phyloP scores from a whole-genome alignment of 805 yeast species.

The Wickerhamiella sergipiensis region DNA sequence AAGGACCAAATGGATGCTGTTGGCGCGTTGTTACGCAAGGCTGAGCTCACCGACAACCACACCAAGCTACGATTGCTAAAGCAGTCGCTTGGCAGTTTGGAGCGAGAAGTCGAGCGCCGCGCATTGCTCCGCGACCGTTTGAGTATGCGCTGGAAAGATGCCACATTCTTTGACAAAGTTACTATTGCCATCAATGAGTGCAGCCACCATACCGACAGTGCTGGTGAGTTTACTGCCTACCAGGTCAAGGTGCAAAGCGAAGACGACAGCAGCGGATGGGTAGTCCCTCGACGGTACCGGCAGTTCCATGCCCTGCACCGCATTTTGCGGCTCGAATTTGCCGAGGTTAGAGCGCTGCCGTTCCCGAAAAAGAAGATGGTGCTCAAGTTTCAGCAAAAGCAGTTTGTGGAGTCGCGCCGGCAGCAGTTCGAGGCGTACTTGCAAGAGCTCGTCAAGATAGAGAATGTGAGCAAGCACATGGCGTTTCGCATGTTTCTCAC shows the following conservation, averaged over 20 bases:
- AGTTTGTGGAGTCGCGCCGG: conserved; percentile 52
- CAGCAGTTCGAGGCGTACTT: conserved; percentile 49
- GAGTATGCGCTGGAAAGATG: conserved; percentile 15
- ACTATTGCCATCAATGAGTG: conserved; percentile 29
- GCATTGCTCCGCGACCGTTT: conserved; percentile 30
- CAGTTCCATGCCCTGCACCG: conserved; percentile 66
- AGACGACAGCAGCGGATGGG: conserved; percentile 50
- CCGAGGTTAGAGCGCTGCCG: conserved; percentile 34
- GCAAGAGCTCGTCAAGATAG: conserved; percentile 39
- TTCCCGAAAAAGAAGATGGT: conserved; percentile 46
- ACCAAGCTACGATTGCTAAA: conserved; percentile 53
- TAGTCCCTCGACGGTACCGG: conserved; percentile 76
- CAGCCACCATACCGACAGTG: conserved; percentile 37
- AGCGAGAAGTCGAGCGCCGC: conserved; percentile 57
- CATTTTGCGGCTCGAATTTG: conserved; percentile 41
- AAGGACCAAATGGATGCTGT: conserved; percentile 51
- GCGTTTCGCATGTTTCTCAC: conserved; percentile 68
- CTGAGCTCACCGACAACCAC: conserved; percentile 68
- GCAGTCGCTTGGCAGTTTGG: conserved; percentile 53
- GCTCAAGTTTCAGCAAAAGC: conserved; percentile 53
- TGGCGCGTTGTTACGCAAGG: conserved; percentile 58
- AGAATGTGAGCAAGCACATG: conserved; percentile 59
- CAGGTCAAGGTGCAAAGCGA: conserved; percentile 54
- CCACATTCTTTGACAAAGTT: conserved; percentile 46
- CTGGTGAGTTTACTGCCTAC: conserved; percentile 51